A percentile compares a stretch with the other conserved stretches of the same genome.
These are phyloP conservation scores for Aspergillus novofumigatus DNA, from an alignment of 2,329 filamentous ascomycete species.

Conservation along the genomic window DNA sequence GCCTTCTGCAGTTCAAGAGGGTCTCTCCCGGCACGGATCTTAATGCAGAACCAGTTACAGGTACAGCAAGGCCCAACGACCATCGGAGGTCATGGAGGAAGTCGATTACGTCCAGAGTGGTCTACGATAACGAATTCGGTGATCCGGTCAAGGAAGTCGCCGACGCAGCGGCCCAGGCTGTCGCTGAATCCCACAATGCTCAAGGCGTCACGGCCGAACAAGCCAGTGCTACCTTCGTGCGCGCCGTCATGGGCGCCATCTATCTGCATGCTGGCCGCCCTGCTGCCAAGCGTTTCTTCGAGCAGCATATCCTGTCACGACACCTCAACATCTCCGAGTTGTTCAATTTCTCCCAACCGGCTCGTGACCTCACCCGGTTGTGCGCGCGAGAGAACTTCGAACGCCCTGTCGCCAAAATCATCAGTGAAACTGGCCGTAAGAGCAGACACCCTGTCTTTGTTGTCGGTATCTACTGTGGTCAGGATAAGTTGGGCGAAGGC, in stretches of 20 bases:
- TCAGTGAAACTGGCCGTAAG: conserved; percentile 83
- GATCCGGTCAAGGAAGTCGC: conserved; percentile 46
- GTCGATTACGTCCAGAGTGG: conserved; percentile 70
- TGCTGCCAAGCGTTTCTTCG: conserved; percentile 76
- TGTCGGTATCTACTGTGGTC: conserved; percentile 88
- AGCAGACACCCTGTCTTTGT: conserved; percentile 87
- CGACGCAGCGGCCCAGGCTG: conserved; percentile 22
- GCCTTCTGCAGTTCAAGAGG: conserved; percentile 73
- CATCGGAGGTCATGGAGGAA: conserved; percentile 60
- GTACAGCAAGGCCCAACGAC: conserved; percentile 42
- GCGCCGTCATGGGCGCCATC: conserved; percentile 76
- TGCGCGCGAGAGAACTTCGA: conserved; percentile 90
- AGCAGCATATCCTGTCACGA: conserved; percentile 76
- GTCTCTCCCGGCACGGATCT: conserved; percentile 40
- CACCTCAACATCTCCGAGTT: conserved; percentile 70
- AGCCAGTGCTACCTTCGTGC: conserved; percentile 72
- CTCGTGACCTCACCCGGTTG: conserved; percentile 74
- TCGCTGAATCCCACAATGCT: conserved; percentile 11
- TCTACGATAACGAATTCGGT: conserved; percentile 82
- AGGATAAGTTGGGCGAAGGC: conserved; percentile 90
- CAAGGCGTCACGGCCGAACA: conserved; percentile 47
- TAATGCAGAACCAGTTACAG: conserved; percentile 40
- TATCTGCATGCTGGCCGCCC: conserved; percentile 80
- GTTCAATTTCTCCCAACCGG: conserved; percentile 81
- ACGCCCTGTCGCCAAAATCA: conserved; percentile 75